Evolutionary conservation across 2,329 filamentous ascomycete species (phyloP).

Genomic region (Purpureocillium lavendulum): DNA sequence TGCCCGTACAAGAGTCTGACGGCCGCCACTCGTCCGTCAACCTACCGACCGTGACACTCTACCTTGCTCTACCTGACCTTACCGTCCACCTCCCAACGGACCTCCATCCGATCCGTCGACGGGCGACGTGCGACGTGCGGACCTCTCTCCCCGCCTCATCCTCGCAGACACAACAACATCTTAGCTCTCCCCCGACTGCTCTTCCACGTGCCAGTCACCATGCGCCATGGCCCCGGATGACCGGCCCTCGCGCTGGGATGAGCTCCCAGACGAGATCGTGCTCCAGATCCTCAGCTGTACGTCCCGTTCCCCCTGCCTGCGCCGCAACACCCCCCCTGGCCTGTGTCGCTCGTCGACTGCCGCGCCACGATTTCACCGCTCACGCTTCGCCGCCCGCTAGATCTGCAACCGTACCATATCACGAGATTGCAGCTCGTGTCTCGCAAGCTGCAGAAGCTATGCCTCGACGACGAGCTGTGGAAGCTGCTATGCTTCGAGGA

Average conservation of each 20-base stretch:
- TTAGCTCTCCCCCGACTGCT: background rate
- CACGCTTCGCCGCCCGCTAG: constrained; percentile 10
- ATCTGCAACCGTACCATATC: constrained; percentile 33
- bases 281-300: constrained; percentile 55
- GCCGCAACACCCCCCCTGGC: too few relatives aligned
- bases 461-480: constrained; percentile 72
- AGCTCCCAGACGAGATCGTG: constrained; percentile 56
- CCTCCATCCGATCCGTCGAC: too few relatives aligned
- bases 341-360: background rate
- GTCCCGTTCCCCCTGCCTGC: constrained; percentile 14
- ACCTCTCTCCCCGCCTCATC: too few relatives aligned
- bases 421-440: constrained; percentile 63
- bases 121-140: too few relatives aligned
- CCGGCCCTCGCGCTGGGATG: constrained; percentile 26
- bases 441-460: constrained; percentile 54
- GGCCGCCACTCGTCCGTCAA: background rate
- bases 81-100: background rate
- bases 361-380: background rate
- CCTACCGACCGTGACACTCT: too few relatives aligned
- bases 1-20: background rate
- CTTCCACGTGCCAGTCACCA: constrained; percentile 4
- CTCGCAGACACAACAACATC: background rate
- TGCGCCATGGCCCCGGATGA: constrained; percentile 18
- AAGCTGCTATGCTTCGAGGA: constrained; percentile 63
- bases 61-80: background rate